Evolutionary conservation across 2,329 filamentous ascomycete genomes (phyloP).

Genomic region (Fusarium tricinctum): DNA sequence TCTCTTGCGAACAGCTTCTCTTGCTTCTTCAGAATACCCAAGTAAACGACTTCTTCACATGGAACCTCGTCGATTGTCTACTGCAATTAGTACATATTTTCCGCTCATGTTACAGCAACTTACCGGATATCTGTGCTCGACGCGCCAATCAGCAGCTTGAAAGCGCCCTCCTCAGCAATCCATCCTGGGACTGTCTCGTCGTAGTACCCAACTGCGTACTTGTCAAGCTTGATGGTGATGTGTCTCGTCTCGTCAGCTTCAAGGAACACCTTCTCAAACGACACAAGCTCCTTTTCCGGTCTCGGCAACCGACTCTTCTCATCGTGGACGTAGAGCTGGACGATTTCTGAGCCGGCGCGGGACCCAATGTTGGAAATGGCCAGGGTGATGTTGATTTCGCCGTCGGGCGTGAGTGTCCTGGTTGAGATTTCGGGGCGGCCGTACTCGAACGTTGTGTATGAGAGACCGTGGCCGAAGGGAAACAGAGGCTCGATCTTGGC

Average conservation of each 20-base stretch:
- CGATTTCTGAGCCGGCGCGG: constrained; percentile 71
- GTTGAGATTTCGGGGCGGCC: constrained; percentile 67
- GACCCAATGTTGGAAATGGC: constrained; percentile 69
- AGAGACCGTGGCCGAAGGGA: constrained; percentile 80
- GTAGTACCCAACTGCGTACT: constrained; percentile 71
- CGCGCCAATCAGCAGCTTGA: constrained; percentile 72
- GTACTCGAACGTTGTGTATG: constrained; percentile 78
- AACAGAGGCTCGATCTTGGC: constrained; percentile 72
- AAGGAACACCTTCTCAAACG: constrained; percentile 75
- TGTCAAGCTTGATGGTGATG: constrained; percentile 62
- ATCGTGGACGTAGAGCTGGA: constrained; percentile 78
- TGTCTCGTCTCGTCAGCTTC: constrained; percentile 69
- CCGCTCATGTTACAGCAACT: constrained; percentile 33
- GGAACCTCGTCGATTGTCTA: constrained; percentile 66
- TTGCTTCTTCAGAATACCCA: constrained; percentile 68
- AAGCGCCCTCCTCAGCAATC: constrained; percentile 75
- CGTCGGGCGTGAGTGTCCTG: constrained; percentile 57
- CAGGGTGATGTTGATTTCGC: constrained; percentile 61
- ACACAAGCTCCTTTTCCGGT: constrained; percentile 78
- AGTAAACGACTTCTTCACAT: constrained; percentile 74
- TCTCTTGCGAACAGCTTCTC: background rate
- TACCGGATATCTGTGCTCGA: constrained; percentile 75
- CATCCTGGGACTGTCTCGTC: constrained; percentile 70
- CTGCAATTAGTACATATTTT: constrained; percentile 20
- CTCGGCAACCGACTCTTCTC: constrained; percentile 72